Evolutionary conservation across 1,284 basidiomycete species (phyloP), one percentile per base, ranked within the genome.

Genomic region (Clitocybe nebularis): DNA sequence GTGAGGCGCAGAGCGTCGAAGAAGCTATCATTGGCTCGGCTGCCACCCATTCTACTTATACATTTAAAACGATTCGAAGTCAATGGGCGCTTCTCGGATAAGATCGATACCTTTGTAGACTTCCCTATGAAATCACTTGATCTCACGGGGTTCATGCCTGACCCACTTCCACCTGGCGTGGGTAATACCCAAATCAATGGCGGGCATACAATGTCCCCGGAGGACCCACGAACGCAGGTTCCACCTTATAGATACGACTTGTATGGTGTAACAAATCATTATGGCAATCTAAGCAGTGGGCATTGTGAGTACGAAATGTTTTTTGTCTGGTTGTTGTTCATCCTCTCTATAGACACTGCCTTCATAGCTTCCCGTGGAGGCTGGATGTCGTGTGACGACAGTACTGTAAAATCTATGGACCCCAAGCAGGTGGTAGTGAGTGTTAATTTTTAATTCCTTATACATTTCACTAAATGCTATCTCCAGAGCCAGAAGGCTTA

Each of bases 41-140:
- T 99, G 8, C 96, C 96, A 0, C 93, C 93, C 0, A 82, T 99
- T 25, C 77, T 99, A 9, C 72, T 99, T 49, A 93, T 99, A 53
- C 94, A 98, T 58, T 75, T 99, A 30, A 99, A 99, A 60, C 82
- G 96, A 23, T 99, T 99, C 68, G 89, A 89, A 36, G 87, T 87
- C 50, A 88, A 90, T 52, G 93, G 93, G 0, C 84, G 85, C 1
- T 96, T 95, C 64, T 94, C 92, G 36, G 93, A 98, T 69, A 98
- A 98, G 69, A 80, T 93, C 43, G 91, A 94, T 62, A 92, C 90
- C 5, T 77, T 82, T 42, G 85, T 94, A 41, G 88, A 93, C 48
- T 99, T 93, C 65, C 95, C 95, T 5, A 71, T 89, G 45, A 82
- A 80, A 45, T 67, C 68, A 22, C 71, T 99, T 25, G 95, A 99